Evolutionary conservation across 768 basidiomycete genomes (phyloP).

Genomic region (Suillus hirtellus): DNA sequence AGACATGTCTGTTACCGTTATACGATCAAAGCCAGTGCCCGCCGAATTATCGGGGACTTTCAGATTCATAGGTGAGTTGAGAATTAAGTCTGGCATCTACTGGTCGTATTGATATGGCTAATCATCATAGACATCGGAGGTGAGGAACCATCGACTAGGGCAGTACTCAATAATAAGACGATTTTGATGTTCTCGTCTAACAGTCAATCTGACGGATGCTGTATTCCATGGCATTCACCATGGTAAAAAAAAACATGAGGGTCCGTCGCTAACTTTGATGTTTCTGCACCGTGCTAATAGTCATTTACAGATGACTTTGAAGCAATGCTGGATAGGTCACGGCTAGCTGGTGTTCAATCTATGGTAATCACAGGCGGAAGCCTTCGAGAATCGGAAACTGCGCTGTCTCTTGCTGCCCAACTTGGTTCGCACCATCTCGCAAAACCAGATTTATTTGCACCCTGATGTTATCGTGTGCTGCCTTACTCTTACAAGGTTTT

Average conservation of each 20-base stretch:
- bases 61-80: conserved; percentile 35
- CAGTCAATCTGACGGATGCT: conserved; percentile 58
- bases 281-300: background rate
- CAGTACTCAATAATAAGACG: too few relatives aligned
- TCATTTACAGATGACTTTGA: conserved; percentile 57
- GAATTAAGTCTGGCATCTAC: background rate
- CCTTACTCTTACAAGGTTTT: conserved; percentile 41
- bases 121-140: conserved; percentile 40
- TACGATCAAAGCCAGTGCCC: conserved; percentile 21
- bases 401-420: conserved; percentile 59
- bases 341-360: conserved; percentile 58
- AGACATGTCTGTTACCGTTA: conserved; percentile 29
- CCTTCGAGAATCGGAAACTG: conserved; percentile 59
- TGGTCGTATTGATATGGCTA: conserved; percentile 6
- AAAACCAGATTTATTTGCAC: background rate
- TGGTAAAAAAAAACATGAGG: conserved; percentile 51
- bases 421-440: conserved; percentile 40
- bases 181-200: background rate
- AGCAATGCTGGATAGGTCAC: conserved; percentile 55
- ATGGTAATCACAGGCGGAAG: conserved; percentile 81
- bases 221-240: conserved; percentile 55
- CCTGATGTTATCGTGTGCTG: background rate
- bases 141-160: conserved; percentile 13
- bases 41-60: conserved; percentile 20
- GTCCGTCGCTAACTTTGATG: conserved; percentile 26